These are phyloP conservation scores for Xylariomycetidae sp. DNA, from an alignment of 2,329 filamentous ascomycete genomes.

Conservation along the genomic window DNA sequence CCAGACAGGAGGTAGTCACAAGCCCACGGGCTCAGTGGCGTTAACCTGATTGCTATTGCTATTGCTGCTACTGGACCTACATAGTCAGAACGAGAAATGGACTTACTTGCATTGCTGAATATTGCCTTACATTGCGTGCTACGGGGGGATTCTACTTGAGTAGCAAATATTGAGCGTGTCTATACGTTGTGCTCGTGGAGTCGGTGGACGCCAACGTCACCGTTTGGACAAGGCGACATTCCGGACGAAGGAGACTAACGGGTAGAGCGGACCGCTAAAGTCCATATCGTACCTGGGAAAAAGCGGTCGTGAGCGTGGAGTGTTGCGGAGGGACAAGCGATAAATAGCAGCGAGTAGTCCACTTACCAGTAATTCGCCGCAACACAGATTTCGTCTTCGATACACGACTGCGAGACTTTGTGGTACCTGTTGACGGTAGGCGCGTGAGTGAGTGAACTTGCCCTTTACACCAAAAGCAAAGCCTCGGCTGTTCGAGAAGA, in stretches of 20 bases:
- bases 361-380: conserved; percentile 76
- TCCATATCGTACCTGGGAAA: conserved; percentile 68
- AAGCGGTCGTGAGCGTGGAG: conserved; percentile 1
- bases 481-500: neutral
- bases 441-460: no score
- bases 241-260: conserved; percentile 50
- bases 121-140: no score
- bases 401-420: conserved; percentile 68
- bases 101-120: no score
- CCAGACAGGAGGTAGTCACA: no score
- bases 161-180: no score
- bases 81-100: no score
- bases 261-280: conserved; percentile 63
- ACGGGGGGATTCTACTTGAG: no score
- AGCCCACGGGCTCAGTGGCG: no score
- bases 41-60: no score
- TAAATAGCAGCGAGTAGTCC: neutral
- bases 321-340: conserved; percentile 1
- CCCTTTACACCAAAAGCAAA: neutral
- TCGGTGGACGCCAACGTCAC: no score
- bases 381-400: conserved; percentile 64
- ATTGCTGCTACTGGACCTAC: no score
- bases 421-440: conserved; percentile 50
- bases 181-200: no score
- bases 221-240: conserved; percentile 16